These are phyloP conservation scores for Rhododendron ferrugineum DNA, from an alignment of 148 eudicot genomes.

Conservation along the genomic window DNA sequence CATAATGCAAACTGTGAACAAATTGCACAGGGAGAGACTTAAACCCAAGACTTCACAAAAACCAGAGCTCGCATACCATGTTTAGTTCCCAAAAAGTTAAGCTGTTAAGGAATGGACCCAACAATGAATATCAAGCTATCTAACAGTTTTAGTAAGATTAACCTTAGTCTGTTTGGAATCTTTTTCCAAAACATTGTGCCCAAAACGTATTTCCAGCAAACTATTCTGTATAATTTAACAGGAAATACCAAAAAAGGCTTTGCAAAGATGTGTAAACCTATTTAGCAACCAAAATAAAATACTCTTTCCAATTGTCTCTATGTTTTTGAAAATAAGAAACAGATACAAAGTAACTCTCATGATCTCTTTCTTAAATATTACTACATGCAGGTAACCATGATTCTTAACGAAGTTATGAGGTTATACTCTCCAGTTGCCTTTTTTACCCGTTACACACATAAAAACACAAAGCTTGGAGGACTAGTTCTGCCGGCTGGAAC, in stretches of 20 bases:
- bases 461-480: slow-evolving; percentile 32
- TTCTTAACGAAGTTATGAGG: slow-evolving; percentile 47
- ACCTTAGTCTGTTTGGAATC: no score
- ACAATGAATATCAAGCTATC: neutral
- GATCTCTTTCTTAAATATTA: neutral
- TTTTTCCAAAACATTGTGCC: no score
- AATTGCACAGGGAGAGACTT: neutral
- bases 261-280: neutral
- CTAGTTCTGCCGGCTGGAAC: slow-evolving; percentile 31
- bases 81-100: neutral
- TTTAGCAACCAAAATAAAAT: no score
- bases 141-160: no score
- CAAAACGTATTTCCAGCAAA: no score
- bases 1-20: neutral
- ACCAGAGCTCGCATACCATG: neutral
- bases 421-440: slow-evolving; percentile 31
- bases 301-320: neutral
- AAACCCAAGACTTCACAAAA: neutral
- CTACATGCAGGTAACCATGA: slow-evolving; percentile 40
- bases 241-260: neutral
- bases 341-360: neutral
- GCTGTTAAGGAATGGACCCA: neutral
- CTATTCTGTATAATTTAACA: neutral
- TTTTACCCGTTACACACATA: slow-evolving; percentile 3
- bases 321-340: neutral